Conservation (phyloP, 768 basidiomycete species). For the Amanita fuliginea region DNA sequence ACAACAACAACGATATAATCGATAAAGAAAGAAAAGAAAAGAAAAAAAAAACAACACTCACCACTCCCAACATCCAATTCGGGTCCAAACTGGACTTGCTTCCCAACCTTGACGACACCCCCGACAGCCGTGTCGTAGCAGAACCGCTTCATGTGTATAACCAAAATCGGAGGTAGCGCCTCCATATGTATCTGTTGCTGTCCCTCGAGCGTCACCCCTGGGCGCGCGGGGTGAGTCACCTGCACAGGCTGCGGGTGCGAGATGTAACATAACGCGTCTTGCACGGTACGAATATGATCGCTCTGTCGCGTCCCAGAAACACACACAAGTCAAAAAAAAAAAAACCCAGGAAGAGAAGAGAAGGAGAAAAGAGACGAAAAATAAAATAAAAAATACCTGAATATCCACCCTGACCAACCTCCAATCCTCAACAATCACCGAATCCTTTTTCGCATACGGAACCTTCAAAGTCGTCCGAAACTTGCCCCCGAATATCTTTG, state of each 20-base stretch:
- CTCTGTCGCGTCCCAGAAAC: conserved; percentile 12
- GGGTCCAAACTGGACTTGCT: conserved; percentile 66
- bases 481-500: conserved; percentile 88
- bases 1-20: too few species aligned
- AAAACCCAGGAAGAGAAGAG: too few species aligned
- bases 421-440: conserved; percentile 87
- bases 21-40: too few species aligned
- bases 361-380: too few species aligned
- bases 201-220: conserved; percentile 58
- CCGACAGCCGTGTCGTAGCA: conserved; percentile 66
- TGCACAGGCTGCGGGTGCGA: conserved; percentile 76
- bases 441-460: conserved; percentile 69
- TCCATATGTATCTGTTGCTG: conserved; percentile 59
- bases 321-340: too few species aligned
- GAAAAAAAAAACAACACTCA: conserved; percentile 19
- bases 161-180: conserved; percentile 69
- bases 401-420: conserved; percentile 84
- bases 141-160: conserved; percentile 89
- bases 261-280: conserved; percentile 73
- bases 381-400: conserved; percentile 30
- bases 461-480: conserved; percentile 76
- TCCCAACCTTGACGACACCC: conserved; percentile 79
- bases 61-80: conserved; percentile 70
- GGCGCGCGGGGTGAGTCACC: conserved; percentile 46
- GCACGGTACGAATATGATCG: conserved; percentile 64